Evolutionary conservation across 352 stramenopile species (phyloP).

Genomic region (Phytophthora ramorum): DNA sequence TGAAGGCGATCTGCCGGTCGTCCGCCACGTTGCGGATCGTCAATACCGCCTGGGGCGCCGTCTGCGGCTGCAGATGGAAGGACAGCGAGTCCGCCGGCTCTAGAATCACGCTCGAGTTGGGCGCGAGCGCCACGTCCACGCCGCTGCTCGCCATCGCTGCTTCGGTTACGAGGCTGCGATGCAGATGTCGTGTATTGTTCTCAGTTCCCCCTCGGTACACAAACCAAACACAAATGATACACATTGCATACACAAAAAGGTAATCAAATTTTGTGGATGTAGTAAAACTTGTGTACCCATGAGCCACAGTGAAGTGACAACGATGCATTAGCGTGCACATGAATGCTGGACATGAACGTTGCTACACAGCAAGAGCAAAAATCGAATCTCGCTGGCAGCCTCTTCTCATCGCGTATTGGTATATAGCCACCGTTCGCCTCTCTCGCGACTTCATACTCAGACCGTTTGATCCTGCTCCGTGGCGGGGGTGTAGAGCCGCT

Average conservation of each 20-base stretch:
- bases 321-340: slow-evolving; percentile 7
- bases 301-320: too few species aligned
- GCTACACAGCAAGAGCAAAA: neutral
- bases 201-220: slow-evolving; percentile 28
- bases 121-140: slow-evolving; percentile 65
- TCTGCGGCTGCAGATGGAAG: slow-evolving; percentile 70
- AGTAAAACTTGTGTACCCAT: too few species aligned
- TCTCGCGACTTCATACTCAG: slow-evolving; percentile 34
- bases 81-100: slow-evolving; percentile 84
- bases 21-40: slow-evolving; percentile 88
- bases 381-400: neutral
- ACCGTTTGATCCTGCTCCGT: slow-evolving; percentile 67
- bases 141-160: slow-evolving; percentile 55
- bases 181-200: slow-evolving; percentile 40
- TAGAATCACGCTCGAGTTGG: slow-evolving; percentile 81
- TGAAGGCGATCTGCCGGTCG: slow-evolving; percentile 87
- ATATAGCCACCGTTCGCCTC: slow-evolving; percentile 12
- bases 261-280: too few species aligned
- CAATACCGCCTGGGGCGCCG: slow-evolving; percentile 79
- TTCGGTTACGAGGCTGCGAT: slow-evolving; percentile 6
- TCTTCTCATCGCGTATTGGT: slow-evolving; percentile 24
- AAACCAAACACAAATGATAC: neutral
- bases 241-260: neutral
- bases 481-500: slow-evolving; percentile 77
- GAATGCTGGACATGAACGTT: slow-evolving; percentile 27